A percentile compares a stretch with the other conserved stretches of the same genome.
Evolutionary conservation across 176 grass and related monocot species (phyloP).

Genomic region (Musa beccarii): DNA sequence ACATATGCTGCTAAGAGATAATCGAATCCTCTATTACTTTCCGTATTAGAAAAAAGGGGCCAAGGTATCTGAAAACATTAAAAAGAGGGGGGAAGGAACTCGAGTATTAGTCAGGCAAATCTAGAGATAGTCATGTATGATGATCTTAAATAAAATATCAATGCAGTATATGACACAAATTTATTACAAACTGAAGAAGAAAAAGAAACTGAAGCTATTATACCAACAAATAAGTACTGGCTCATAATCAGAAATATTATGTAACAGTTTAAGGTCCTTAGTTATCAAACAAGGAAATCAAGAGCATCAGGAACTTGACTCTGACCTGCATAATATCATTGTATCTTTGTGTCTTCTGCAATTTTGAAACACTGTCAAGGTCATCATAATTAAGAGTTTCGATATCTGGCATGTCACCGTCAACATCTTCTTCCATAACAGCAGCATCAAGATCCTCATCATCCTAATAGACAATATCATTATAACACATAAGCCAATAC

Average conservation of each 20-base stretch:
- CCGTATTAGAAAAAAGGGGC: neutral
- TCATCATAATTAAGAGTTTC: conserved; percentile 77
- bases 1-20: too few species aligned
- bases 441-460: conserved; percentile 42
- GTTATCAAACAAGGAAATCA: neutral
- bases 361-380: conserved; percentile 77
- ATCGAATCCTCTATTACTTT: neutral
- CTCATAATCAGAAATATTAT: too few species aligned
- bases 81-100: neutral
- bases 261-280: neutral
- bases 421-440: conserved; percentile 44
- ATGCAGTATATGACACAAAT: neutral
- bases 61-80: neutral
- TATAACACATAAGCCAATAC: neutral
- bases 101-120: neutral
- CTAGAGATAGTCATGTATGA: neutral
- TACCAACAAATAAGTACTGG: neutral
- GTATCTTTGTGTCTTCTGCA: conserved; percentile 66
- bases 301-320: neutral
- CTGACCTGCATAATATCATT: conserved; percentile 69
- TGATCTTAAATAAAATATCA: neutral
- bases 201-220: neutral
- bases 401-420: conserved; percentile 63
- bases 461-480: conserved; percentile 30
- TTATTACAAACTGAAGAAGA: neutral